phyloP scores from a whole-genome alignment of 352 stramenopile genomes.

The Globisporangium recalcitrans region DNA sequence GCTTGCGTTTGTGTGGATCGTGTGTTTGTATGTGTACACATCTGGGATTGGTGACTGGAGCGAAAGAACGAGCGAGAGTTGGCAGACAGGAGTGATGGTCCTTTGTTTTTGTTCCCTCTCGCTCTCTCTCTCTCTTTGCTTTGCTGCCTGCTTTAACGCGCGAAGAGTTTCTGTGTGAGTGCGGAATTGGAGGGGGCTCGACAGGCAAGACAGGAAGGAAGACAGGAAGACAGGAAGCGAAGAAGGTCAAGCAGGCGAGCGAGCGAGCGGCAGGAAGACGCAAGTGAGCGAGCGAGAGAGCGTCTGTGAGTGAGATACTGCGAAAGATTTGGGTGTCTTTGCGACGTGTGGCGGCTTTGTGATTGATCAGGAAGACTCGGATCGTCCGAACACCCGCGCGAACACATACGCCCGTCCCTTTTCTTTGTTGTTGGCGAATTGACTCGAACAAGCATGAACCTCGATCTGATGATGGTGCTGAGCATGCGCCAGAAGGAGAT shows the following conservation, averaged over 20 bases:
- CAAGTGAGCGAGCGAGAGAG: background rate
- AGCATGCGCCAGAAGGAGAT: constrained; percentile 83
- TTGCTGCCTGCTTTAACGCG: background rate
- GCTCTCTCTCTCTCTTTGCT: constrained; percentile 5
- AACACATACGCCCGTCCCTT: background rate
- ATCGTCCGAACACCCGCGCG: constrained; percentile 1
- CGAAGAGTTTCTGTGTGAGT: constrained; percentile 1
- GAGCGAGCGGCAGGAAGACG: constrained; percentile 4
- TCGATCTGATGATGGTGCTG: constrained; percentile 66
- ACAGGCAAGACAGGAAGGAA: constrained; percentile 2
- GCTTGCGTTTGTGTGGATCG: no score
- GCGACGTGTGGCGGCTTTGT: background rate
- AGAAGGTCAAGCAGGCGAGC: background rate
- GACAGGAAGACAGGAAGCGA: background rate
- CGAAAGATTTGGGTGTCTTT: constrained; percentile 3
- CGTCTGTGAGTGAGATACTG: background rate
- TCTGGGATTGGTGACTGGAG: no score
- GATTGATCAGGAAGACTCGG: background rate
- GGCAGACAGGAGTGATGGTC: background rate
- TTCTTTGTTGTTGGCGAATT: background rate
- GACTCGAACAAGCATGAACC: constrained; percentile 22
- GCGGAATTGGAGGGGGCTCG: constrained; percentile 7
- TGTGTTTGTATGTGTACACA: no score
- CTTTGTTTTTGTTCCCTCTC: constrained; percentile 2
- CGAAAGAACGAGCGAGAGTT: background rate